Percentiles rank a stretch among this genome's conserved stretches.
These are phyloP conservation scores for Hordeum pubiflorum DNA, from an alignment of 202 grass and related monocot genomes.

Conservation along the genomic window DNA sequence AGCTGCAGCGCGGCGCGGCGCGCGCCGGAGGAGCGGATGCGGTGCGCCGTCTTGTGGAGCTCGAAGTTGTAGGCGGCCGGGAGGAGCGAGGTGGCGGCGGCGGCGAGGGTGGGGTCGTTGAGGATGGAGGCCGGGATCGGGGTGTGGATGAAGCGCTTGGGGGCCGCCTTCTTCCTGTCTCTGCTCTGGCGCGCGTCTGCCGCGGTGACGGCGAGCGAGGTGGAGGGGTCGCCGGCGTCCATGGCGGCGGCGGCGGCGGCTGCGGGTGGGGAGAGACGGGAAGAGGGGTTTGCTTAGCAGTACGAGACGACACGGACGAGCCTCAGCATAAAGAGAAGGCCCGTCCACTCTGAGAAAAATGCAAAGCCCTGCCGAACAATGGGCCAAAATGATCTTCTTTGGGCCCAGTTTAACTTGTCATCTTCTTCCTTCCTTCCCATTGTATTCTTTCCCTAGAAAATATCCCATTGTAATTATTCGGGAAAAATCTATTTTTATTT, in stretches of 20 bases:
- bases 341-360: neutral
- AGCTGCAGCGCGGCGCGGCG: conserved; percentile 72
- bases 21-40: conserved; percentile 48
- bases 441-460: neutral
- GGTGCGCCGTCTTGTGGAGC: conserved; percentile 84
- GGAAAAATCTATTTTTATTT: too few relatives aligned
- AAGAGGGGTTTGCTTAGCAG: conserved; percentile 4
- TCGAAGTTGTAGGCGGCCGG: conserved; percentile 75
- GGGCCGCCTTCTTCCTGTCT: conserved; percentile 18
- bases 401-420: neutral
- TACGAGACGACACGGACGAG: neutral
- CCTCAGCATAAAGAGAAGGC: neutral
- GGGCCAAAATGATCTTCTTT: neutral
- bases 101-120: conserved; percentile 56
- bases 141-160: conserved; percentile 78
- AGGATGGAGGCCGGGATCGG: conserved; percentile 77
- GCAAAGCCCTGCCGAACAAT: neutral
- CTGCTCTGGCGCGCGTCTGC: neutral
- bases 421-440: neutral
- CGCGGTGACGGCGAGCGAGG: conserved; percentile 23
- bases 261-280: neutral
- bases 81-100: conserved; percentile 61
- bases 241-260: conserved; percentile 31
- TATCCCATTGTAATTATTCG: neutral
- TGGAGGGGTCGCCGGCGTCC: conserved; percentile 33